phyloP scores from a whole-genome alignment of 2,329 filamentous ascomycete species.

The Apiospora kogelbergensis region DNA sequence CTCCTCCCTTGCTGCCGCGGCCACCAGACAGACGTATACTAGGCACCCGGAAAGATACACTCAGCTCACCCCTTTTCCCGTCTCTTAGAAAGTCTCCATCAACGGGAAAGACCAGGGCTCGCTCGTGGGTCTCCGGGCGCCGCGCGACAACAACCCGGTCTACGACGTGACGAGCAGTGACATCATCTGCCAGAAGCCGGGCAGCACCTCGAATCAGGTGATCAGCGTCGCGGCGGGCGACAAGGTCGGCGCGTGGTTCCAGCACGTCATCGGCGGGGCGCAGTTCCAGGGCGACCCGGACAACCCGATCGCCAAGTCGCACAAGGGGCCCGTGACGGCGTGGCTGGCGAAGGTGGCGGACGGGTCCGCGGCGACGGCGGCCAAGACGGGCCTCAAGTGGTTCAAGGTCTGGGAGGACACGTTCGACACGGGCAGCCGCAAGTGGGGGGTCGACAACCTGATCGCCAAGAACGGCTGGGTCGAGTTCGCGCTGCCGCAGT shows the following conservation, averaged over 20 bases:
- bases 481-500: conserved; percentile 49
- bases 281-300: conserved; percentile 49
- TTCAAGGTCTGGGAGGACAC: conserved; percentile 57
- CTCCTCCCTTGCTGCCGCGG: too few species aligned
- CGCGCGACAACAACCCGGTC: conserved; percentile 53
- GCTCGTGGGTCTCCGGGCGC: conserved; percentile 46
- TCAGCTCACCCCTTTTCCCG: not conserved
- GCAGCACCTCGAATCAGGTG: conserved; percentile 40
- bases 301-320: conserved; percentile 54
- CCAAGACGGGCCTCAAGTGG: conserved; percentile 50
- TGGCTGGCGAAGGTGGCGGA: conserved; percentile 55
- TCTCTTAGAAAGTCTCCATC: conserved; percentile 43
- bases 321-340: conserved; percentile 54
- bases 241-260: conserved; percentile 51
- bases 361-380: conserved; percentile 42
- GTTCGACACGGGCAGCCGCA: conserved; percentile 40
- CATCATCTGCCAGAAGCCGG: conserved; percentile 50
- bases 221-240: conserved; percentile 52
- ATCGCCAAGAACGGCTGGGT: conserved; percentile 43
- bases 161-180: conserved; percentile 47
- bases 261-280: conserved; percentile 54
- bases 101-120: conserved; percentile 39
- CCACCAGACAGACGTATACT: not conserved
- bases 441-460: conserved; percentile 46
- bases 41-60: not conserved